Evolutionary conservation across 208 protist genomes (phyloP).

Genomic region (Crithidia brevicula): DNA sequence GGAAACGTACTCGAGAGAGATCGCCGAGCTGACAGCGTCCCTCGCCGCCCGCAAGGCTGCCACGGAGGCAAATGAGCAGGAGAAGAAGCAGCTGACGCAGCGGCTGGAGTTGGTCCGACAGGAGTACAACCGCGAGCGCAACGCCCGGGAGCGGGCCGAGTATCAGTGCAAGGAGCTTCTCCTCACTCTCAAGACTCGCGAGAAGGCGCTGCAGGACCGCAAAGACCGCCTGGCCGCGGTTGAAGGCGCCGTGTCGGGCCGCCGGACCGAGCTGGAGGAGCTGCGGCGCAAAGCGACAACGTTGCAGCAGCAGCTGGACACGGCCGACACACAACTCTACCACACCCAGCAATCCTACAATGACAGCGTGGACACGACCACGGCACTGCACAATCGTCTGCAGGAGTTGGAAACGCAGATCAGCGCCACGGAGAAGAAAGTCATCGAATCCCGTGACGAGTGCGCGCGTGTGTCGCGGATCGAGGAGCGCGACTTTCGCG

Average conservation of each 20-base stretch:
- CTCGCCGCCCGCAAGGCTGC: slow-evolving; percentile 49
- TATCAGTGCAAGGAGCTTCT: slow-evolving; percentile 89
- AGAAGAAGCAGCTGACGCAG: slow-evolving; percentile 58
- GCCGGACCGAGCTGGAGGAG: slow-evolving; percentile 71
- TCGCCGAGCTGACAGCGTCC: slow-evolving; percentile 56
- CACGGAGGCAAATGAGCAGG: slow-evolving; percentile 60
- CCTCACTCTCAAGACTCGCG: slow-evolving; percentile 67
- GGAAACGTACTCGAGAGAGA: slow-evolving; percentile 75
- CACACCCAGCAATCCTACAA: slow-evolving; percentile 91
- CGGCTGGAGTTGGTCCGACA: slow-evolving; percentile 60
- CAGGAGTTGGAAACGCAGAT: slow-evolving; percentile 78
- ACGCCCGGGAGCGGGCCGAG: slow-evolving; percentile 91
- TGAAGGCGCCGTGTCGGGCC: slow-evolving; percentile 30
- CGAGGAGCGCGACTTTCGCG: slow-evolving; percentile 82
- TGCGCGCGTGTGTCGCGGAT: slow-evolving; percentile 60
- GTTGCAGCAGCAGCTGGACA: slow-evolving; percentile 89
- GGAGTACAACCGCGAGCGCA: slow-evolving; percentile 88
- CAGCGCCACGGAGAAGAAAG: slow-evolving; percentile 73
- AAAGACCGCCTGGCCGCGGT: slow-evolving; percentile 39
- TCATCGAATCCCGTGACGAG: slow-evolving; percentile 62
- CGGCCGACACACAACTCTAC: slow-evolving; percentile 85
- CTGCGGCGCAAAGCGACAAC: slow-evolving; percentile 56
- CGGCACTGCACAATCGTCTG: slow-evolving; percentile 84
- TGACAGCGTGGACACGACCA: slow-evolving; percentile 90
- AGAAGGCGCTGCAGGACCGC: slow-evolving; percentile 64